Percentiles rank a stretch among this genome's conserved stretches.
Evolutionary conservation across 2,329 filamentous ascomycete species (phyloP).

Genomic region (Fusarium goolgardi): DNA sequence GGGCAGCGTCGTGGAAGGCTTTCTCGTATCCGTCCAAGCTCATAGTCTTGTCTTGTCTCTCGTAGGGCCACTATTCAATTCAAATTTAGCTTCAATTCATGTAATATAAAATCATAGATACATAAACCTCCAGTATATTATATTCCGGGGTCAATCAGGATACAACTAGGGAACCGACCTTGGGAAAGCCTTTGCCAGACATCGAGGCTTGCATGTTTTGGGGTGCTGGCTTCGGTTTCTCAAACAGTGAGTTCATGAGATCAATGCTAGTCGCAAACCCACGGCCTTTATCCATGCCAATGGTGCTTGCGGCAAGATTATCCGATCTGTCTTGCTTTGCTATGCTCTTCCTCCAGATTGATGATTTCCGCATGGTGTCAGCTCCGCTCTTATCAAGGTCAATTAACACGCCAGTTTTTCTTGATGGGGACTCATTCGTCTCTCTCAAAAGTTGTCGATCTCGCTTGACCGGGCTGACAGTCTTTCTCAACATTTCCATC

Average conservation of each 20-base stretch:
- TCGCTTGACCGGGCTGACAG: conserved; percentile 92
- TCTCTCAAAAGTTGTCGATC: conserved; percentile 79
- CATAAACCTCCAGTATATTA: conserved; percentile 46
- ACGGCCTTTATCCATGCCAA: conserved; percentile 62
- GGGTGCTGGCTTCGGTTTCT: conserved; percentile 71
- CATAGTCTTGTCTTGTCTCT: conserved; percentile 78
- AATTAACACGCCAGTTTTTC: conserved; percentile 44
- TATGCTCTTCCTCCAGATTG: conserved; percentile 52
- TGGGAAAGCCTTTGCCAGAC: conserved; percentile 74
- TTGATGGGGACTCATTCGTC: conserved; percentile 65
- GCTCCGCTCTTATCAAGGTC: conserved; percentile 55
- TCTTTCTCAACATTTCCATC: conserved; percentile 93
- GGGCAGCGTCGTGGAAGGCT: conserved; percentile 77
- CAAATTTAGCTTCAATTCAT: conserved; percentile 60
- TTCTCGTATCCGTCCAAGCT: conserved; percentile 73
- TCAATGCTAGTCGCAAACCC: conserved; percentile 91
- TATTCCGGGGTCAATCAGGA: conserved; percentile 49
- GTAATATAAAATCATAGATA: conserved; percentile 50
- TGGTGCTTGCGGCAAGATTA: conserved; percentile 46
- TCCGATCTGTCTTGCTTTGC: conserved; percentile 48
- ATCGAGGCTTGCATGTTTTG: conserved; percentile 64
- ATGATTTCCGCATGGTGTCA: conserved; percentile 60
- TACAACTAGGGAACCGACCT: conserved; percentile 79
- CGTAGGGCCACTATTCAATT: conserved; percentile 82
- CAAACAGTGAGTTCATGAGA: conserved; percentile 94